phyloP scores from a whole-genome alignment of 2,329 filamentous ascomycete species.

The Pleomassaria siparia region DNA sequence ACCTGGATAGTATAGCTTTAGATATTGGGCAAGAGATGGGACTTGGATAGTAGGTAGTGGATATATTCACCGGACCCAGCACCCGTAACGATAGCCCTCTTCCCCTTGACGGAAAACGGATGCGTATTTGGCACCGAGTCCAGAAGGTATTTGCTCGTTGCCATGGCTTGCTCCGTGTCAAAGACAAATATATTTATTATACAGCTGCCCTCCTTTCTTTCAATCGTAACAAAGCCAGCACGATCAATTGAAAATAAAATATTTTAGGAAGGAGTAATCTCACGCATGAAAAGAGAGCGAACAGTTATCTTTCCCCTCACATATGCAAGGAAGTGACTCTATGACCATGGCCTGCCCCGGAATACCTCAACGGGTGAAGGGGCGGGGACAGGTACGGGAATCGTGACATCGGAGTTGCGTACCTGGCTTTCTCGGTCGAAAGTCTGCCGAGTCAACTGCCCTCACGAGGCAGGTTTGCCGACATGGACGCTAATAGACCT shows the following conservation, averaged over 20 bases:
- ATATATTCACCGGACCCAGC: slow-evolving; percentile 41
- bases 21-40: neutral
- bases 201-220: no score
- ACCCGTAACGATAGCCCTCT: slow-evolving; percentile 52
- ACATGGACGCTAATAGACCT: neutral
- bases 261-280: no score
- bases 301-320: no score
- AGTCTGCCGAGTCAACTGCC: neutral
- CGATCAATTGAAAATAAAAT: no score
- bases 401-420: neutral
- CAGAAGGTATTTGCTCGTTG: slow-evolving; percentile 1
- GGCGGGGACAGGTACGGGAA: neutral
- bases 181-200: no score
- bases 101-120: slow-evolving; percentile 46
- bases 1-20: slow-evolving; percentile 32
- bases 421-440: neutral
- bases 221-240: no score
- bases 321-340: no score
- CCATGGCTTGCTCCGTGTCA: no score
- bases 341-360: neutral
- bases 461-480: slow-evolving; percentile 6
- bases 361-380: slow-evolving; percentile 7
- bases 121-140: slow-evolving; percentile 5
- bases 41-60: neutral
- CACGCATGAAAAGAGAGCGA: no score